Evolutionary conservation across 108 stramenopile species (phyloP).

Genomic region (Stephanodiscus minutulus): DNA sequence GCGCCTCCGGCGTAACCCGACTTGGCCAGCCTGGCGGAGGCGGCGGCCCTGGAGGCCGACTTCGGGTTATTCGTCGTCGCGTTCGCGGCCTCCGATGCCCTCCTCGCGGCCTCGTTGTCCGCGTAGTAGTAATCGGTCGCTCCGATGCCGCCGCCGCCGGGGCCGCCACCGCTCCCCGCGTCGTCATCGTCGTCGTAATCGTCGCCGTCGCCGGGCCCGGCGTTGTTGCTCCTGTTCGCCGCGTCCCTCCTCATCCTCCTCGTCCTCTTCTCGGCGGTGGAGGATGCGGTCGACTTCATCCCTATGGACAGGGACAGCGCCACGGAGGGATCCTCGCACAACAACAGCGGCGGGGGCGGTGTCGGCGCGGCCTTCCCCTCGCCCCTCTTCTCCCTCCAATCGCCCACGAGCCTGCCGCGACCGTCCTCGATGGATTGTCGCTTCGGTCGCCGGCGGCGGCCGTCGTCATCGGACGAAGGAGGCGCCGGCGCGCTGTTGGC

Average conservation of each 20-base stretch:
- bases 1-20: not conserved
- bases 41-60: not conserved
- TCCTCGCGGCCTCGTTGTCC: no score
- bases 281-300: not conserved
- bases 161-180: no score
- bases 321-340: slow-evolving; percentile 35
- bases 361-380: not conserved
- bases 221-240: not conserved
- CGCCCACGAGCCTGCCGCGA: slow-evolving; percentile 20
- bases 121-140: no score
- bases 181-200: not conserved
- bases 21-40: slow-evolving; percentile 9
- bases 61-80: not conserved
- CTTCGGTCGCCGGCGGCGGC: not conserved
- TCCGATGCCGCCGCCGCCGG: no score
- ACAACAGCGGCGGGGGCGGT: not conserved
- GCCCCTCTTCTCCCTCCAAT: slow-evolving; percentile 28
- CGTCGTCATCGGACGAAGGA: not conserved
- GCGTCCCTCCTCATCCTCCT: not conserved
- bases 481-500: slow-evolving; percentile 13
- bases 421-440: slow-evolving; percentile 18
- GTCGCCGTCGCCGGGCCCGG: not conserved
- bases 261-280: not conserved
- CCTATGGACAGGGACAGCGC: slow-evolving; percentile 21
- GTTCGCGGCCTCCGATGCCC: not conserved